A percentile compares a stretch with the other conserved stretches of the same genome.
These are phyloP conservation scores for Vaccinium corymbosum DNA, from an alignment of 148 eudicot species.

Conservation along the genomic window DNA sequence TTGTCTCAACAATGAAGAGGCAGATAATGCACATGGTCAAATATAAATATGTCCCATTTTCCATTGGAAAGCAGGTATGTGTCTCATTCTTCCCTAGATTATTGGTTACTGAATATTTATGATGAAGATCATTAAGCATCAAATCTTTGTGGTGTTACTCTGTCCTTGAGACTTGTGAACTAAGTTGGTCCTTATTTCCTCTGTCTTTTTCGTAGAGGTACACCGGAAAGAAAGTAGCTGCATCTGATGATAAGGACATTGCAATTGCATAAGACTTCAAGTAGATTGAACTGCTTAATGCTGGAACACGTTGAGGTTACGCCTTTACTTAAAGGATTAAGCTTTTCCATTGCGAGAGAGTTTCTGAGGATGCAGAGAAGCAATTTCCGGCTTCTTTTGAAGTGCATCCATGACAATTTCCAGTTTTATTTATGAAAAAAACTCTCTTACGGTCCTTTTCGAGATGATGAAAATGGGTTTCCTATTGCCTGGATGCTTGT, in stretches of 20 bases:
- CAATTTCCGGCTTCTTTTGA: not conserved
- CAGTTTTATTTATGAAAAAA: conserved; percentile 5
- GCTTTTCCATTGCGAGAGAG: conserved; percentile 1
- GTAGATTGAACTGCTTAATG: conserved; percentile 15
- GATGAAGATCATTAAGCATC: not conserved
- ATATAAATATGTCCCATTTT: conserved; percentile 56
- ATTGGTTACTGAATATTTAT: not conserved
- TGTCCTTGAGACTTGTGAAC: conserved; percentile 1
- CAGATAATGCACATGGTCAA: conserved; percentile 63
- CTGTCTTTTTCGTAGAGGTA: conserved; percentile 33
- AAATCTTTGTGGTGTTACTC: not conserved
- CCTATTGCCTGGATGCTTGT: conserved; percentile 2
- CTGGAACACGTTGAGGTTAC: conserved; percentile 2
- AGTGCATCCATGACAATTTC: not conserved
- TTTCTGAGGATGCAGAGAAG: conserved; percentile 9
- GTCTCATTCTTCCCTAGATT: not conserved
- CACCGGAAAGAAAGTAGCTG: conserved; percentile 41
- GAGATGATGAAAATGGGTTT: conserved; percentile 11
- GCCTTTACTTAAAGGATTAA: not conserved
- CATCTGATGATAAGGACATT: conserved; percentile 26
- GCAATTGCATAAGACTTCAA: conserved; percentile 31
- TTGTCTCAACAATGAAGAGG: conserved; percentile 56
- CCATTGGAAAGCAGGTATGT: conserved; percentile 49
- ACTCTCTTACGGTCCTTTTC: conserved; percentile 11
- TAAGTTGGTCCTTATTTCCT: not conserved